Conservation (phyloP, 768 basidiomycete species). For the Rhodotorula paludigena region DNA sequence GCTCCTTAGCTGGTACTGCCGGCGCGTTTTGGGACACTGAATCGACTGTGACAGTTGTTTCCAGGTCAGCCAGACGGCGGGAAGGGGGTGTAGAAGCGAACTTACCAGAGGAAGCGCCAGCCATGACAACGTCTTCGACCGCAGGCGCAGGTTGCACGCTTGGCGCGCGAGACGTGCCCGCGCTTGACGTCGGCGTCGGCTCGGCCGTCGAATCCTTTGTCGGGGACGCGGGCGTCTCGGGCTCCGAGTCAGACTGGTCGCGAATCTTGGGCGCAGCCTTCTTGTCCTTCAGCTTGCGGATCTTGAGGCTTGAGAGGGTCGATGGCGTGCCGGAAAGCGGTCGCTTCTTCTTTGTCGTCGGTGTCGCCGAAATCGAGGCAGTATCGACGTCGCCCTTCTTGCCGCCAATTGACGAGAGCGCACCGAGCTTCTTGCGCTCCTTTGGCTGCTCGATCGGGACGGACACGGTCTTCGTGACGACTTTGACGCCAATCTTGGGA, state of each 20-base stretch:
- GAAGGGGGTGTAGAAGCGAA: background rate
- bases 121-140: constrained; percentile 1
- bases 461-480: constrained; percentile 11
- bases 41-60: too few species aligned
- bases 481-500: constrained; percentile 10
- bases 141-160: background rate
- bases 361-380: background rate
- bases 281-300: constrained; percentile 20
- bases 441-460: constrained; percentile 2
- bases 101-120: background rate
- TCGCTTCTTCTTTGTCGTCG: background rate
- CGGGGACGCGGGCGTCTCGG: background rate
- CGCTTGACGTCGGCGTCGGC: background rate
- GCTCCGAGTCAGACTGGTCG: constrained; percentile 5
- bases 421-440: constrained; percentile 8
- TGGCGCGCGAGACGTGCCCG: background rate
- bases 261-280: constrained; percentile 14
- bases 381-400: background rate
- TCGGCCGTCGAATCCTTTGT: background rate
- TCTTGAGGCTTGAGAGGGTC: constrained; percentile 15
- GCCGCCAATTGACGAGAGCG: too few species aligned
- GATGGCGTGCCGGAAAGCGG: background rate
- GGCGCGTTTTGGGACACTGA: background rate
- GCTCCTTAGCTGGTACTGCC: background rate
- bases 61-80: constrained; percentile 1